phyloP scores from a whole-genome alignment of 2,329 filamentous ascomycete genomes.

The Ophiostoma ulmi region DNA sequence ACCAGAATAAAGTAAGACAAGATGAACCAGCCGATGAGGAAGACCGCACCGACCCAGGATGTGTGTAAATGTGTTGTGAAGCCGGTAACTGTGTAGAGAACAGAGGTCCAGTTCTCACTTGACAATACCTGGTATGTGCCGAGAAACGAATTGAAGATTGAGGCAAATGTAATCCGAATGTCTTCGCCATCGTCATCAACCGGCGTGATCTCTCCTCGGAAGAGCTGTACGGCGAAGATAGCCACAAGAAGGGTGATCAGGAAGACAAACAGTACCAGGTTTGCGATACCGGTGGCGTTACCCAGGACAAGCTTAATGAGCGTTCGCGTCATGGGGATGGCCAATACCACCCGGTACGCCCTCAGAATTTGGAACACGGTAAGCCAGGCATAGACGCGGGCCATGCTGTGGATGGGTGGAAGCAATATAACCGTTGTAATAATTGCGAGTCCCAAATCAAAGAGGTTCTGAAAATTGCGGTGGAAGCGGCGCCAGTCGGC shows the following conservation, averaged over 20 bases:
- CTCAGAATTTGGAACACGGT: slow-evolving; percentile 90
- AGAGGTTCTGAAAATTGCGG: slow-evolving; percentile 64
- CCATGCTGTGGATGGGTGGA: slow-evolving; percentile 68
- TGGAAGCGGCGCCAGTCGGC: slow-evolving; percentile 80
- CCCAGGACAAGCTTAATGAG: slow-evolving; percentile 84
- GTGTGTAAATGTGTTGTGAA: slow-evolving; percentile 62
- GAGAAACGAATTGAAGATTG: slow-evolving; percentile 91
- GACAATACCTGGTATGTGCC: slow-evolving; percentile 98
- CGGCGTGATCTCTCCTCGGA: slow-evolving; percentile 74
- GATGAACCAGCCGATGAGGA: slow-evolving; percentile 93
- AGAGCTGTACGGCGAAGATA: slow-evolving; percentile 88
- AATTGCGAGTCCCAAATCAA: slow-evolving; percentile 75
- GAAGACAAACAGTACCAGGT: slow-evolving; percentile 94
- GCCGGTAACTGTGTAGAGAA: slow-evolving; percentile 76
- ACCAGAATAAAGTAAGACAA: slow-evolving; percentile 90
- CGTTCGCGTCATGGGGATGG: slow-evolving; percentile 78
- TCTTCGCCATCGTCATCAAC: slow-evolving; percentile 56
- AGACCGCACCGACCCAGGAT: slow-evolving; percentile 88
- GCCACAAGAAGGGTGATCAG: slow-evolving; percentile 89
- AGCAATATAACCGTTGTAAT: slow-evolving; percentile 81
- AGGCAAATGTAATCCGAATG: slow-evolving; percentile 71
- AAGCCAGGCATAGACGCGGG: slow-evolving; percentile 75
- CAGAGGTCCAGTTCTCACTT: slow-evolving; percentile 89
- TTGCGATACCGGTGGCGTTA: slow-evolving; percentile 85
- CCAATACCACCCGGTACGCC: slow-evolving; percentile 85